Evolutionary conservation across 257 asterid species (phyloP).

Genomic region (Solanum paucissectum): DNA sequence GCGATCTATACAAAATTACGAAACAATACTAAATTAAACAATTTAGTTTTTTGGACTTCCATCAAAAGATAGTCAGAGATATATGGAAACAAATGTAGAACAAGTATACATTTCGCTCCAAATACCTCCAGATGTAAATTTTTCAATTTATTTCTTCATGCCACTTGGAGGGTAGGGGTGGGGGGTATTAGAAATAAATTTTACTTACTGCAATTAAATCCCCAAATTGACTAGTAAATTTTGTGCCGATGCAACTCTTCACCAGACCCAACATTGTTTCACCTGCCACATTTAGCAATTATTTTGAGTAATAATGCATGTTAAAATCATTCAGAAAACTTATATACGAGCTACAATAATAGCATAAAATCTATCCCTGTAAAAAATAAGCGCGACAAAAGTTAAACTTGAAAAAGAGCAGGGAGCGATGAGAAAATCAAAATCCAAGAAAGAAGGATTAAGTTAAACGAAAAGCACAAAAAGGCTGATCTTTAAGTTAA

Average conservation of each 20-base stretch:
- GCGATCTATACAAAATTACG: background rate
- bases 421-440: background rate
- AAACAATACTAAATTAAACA: background rate
- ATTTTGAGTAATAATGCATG: background rate
- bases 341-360: background rate
- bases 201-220: constrained; percentile 83
- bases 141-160: background rate
- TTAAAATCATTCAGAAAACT: background rate
- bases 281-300: constrained; percentile 35
- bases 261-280: constrained; percentile 73
- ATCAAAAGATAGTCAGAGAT: background rate
- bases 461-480: background rate
- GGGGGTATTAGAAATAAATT: background rate
- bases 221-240: constrained; percentile 92
- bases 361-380: background rate
- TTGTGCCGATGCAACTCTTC: constrained; percentile 94
- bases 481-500: background rate
- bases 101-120: background rate
- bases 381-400: background rate
- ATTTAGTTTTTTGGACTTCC: background rate
- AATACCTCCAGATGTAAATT: background rate
- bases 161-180: background rate
- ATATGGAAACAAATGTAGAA: background rate
- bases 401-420: background rate
- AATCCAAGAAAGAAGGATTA: background rate